Percentiles rank a stretch among this genome's conserved stretches.
Conservation (phyloP, 805 yeast genomes). For the Huiozyma naganishii region DNA sequence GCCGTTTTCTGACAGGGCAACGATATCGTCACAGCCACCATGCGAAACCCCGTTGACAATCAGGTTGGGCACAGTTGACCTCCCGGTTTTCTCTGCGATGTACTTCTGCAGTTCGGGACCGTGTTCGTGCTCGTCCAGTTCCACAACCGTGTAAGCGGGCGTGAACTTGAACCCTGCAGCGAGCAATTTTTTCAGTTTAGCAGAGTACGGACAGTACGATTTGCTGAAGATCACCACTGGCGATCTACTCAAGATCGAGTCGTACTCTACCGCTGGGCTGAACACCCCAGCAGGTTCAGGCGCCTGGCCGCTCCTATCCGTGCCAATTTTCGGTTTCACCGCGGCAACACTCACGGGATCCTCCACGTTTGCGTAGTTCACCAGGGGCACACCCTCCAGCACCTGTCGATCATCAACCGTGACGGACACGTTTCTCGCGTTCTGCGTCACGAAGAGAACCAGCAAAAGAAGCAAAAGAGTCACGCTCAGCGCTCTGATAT, state of each 20-base stretch:
- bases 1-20: slow-evolving; percentile 46
- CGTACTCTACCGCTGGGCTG: slow-evolving; percentile 43
- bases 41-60: slow-evolving; percentile 61
- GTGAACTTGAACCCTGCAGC: slow-evolving; percentile 46
- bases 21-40: slow-evolving; percentile 87
- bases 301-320: slow-evolving; percentile 1
- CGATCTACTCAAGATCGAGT: slow-evolving; percentile 44
- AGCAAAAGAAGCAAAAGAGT: slow-evolving; percentile 18
- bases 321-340: background rate
- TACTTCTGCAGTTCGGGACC: slow-evolving; percentile 69
- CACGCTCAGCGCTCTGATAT: slow-evolving; percentile 18
- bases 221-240: slow-evolving; percentile 56
- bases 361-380: slow-evolving; percentile 1
- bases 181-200: slow-evolving; percentile 56
- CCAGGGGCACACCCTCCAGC: background rate
- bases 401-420: background rate
- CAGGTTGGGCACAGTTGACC: slow-evolving; percentile 86
- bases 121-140: slow-evolving; percentile 68
- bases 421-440: slow-evolving; percentile 11
- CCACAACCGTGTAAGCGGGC: slow-evolving; percentile 68
- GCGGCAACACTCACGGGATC: background rate
- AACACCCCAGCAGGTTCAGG: slow-evolving; percentile 21
- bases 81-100: slow-evolving; percentile 57
- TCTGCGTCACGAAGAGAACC: slow-evolving; percentile 20
- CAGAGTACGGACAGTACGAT: slow-evolving; percentile 65